A percentile compares a stretch with the other conserved stretches of the same genome.
These are phyloP conservation scores for Leccinum longicurvipes DNA, from an alignment of 768 basidiomycete genomes.

Conservation along the genomic window DNA sequence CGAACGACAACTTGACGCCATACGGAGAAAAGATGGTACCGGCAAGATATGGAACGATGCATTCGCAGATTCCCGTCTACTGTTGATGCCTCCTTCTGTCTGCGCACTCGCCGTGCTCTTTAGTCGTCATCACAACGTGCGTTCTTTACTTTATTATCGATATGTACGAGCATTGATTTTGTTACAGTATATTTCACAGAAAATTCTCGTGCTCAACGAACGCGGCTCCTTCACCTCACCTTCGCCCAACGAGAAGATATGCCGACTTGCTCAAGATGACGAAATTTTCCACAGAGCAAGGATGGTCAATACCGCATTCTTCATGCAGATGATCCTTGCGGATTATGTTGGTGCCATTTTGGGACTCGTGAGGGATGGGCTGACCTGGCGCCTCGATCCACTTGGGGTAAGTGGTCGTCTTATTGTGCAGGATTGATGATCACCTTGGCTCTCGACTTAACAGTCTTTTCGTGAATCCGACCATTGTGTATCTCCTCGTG, in stretches of 20 bases:
- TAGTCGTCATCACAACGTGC: constrained; percentile 70
- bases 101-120: constrained; percentile 68
- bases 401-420: constrained; percentile 41
- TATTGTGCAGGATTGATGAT: not conserved
- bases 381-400: constrained; percentile 67
- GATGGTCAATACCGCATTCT: constrained; percentile 69
- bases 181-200: constrained; percentile 63
- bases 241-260: constrained; percentile 12
- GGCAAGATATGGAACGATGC: constrained; percentile 67
- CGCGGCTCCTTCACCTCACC: constrained; percentile 38
- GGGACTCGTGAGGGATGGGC: constrained; percentile 61
- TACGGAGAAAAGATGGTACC: constrained; percentile 62
- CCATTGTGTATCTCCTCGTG: constrained; percentile 57
- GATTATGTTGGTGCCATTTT: constrained; percentile 79
- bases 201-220: constrained; percentile 69
- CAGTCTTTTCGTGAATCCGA: constrained; percentile 49
- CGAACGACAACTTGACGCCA: constrained; percentile 40
- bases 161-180: constrained; percentile 5
- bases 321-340: constrained; percentile 64
- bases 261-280: constrained; percentile 55
- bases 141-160: constrained; percentile 18
- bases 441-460: not conserved
- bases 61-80: constrained; percentile 63
- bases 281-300: constrained; percentile 75
- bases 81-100: constrained; percentile 70